These are phyloP conservation scores for Cinnamomum micranthum DNA, from an alignment of 164 flowering plant genomes.

Conservation along the genomic window DNA sequence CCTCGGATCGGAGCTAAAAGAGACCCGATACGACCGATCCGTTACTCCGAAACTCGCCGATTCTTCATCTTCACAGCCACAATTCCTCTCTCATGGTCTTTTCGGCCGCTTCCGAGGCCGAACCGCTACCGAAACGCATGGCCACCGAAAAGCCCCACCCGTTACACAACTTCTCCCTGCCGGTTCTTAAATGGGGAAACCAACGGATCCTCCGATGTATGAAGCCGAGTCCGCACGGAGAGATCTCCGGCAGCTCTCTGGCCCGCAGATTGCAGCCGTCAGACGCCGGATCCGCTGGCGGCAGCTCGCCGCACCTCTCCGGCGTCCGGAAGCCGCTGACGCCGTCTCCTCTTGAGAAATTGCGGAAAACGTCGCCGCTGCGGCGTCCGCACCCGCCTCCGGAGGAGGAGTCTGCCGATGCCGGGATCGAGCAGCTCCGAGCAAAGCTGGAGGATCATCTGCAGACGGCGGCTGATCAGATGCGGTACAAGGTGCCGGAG, in stretches of 20 bases:
- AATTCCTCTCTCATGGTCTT: background rate
- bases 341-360: constrained; percentile 1
- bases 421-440: constrained; percentile 53
- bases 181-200: constrained; percentile 61
- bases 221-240: constrained; percentile 29
- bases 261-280: constrained; percentile 25
- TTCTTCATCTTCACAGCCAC: background rate
- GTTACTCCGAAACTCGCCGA: background rate
- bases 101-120: background rate
- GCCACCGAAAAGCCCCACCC: constrained; percentile 48
- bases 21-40: background rate
- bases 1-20: background rate
- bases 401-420: constrained; percentile 15
- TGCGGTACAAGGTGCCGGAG: constrained; percentile 36
- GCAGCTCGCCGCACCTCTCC: background rate
- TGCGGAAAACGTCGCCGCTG: constrained; percentile 1
- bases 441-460: constrained; percentile 58
- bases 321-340: constrained; percentile 8
- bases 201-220: constrained; percentile 51
- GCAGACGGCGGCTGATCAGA: constrained; percentile 43
- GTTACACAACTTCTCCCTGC: constrained; percentile 64
- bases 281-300: constrained; percentile 9
- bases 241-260: background rate
- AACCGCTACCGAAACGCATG: constrained; percentile 12
- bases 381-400: background rate